Evolutionary conservation across 192 early-diverging fungal species (phyloP).

Genomic region (Lunasporangiospora selenospora): DNA sequence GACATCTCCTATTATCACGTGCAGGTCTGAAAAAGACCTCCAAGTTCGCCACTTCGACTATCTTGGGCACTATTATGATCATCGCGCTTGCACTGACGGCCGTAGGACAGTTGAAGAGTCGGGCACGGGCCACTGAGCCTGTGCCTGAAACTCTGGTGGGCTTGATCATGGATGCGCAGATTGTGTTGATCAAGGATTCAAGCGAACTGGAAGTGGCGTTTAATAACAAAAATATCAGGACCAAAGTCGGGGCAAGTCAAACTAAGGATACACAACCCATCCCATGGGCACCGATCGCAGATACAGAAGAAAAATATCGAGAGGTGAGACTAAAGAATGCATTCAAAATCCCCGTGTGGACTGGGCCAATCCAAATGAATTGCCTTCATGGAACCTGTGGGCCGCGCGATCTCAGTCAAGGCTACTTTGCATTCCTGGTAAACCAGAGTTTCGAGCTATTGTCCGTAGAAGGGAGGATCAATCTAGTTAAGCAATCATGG

Average conservation of each 20-base stretch:
- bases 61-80: constrained; percentile 18
- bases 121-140: constrained; percentile 16
- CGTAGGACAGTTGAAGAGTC: constrained; percentile 8
- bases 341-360: constrained; percentile 27
- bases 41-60: constrained; percentile 4
- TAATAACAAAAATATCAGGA: too few relatives aligned
- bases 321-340: not conserved
- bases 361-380: not conserved
- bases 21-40: constrained; percentile 3
- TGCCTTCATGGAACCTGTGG: constrained; percentile 22
- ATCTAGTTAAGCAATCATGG: too few relatives aligned
- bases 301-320: not conserved
- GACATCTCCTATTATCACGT: not conserved
- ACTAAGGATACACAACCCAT: too few relatives aligned
- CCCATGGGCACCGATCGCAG: too few relatives aligned
- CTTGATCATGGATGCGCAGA: constrained; percentile 21
- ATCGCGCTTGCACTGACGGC: constrained; percentile 33
- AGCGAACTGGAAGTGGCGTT: too few relatives aligned
- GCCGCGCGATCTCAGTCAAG: constrained; percentile 5
- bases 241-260: too few relatives aligned
- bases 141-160: constrained; percentile 16
- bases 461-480: too few relatives aligned
- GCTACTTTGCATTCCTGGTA: constrained; percentile 40
- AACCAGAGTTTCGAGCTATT: too few relatives aligned
- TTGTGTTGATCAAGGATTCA: constrained; percentile 29